phyloP scores from a whole-genome alignment of 306 rosid genomes.

The Cicer bijugum region DNA sequence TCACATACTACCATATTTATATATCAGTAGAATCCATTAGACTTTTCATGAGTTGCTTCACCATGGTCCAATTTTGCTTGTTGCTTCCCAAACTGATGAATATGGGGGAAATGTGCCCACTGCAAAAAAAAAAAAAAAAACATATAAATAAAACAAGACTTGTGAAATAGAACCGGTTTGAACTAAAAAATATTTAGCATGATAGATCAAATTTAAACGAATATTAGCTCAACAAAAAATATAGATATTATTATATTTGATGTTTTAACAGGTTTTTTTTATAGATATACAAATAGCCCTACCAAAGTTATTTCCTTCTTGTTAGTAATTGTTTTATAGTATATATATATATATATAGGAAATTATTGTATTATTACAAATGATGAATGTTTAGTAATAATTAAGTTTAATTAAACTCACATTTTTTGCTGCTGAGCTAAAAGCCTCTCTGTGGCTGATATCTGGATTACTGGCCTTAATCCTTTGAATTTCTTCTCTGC shows the following conservation, averaged over 20 bases:
- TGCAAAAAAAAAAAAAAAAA: conserved; percentile 39
- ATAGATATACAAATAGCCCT: too few relatives aligned
- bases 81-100: conserved; percentile 85
- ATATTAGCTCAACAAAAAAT: too few relatives aligned
- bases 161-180: too few relatives aligned
- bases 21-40: conserved; percentile 64
- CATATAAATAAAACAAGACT: too few relatives aligned
- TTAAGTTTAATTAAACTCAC: conserved; percentile 57
- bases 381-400: not conserved
- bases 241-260: too few relatives aligned
- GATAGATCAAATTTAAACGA: too few relatives aligned
- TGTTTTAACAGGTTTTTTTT: too few relatives aligned
- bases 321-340: too few relatives aligned
- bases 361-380: too few relatives aligned
- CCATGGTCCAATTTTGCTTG: conserved; percentile 70
- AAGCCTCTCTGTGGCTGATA: conserved; percentile 96
- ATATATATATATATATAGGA: too few relatives aligned
- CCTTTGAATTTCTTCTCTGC: conserved; percentile 98
- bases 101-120: conserved; percentile 99
- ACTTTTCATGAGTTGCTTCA: conserved; percentile 59
- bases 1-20: conserved; percentile 46
- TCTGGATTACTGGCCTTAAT: conserved; percentile 93
- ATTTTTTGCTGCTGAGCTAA: conserved; percentile 95
- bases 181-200: too few relatives aligned
- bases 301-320: too few relatives aligned